phyloP scores from a whole-genome alignment of 257 asterid species.

The Apocynum venetum region DNA sequence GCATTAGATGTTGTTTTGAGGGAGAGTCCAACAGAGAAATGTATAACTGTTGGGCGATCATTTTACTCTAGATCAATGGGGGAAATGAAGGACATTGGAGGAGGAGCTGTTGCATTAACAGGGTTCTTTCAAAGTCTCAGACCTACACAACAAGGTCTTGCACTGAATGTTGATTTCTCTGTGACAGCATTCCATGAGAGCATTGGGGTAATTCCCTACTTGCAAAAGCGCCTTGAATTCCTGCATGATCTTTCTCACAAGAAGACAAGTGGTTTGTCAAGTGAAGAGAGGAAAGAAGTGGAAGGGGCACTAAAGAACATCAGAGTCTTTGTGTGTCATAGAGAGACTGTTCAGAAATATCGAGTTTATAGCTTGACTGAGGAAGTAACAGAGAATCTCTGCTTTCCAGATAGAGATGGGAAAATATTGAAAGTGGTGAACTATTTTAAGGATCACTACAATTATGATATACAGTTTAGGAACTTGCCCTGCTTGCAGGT shows the following conservation, averaged over 20 bases:
- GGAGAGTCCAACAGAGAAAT: conserved; percentile 64
- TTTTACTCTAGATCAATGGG: conserved; percentile 70
- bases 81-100: conserved; percentile 75
- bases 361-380: conserved; percentile 67
- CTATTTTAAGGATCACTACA: conserved; percentile 85
- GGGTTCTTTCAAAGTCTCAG: conserved; percentile 95
- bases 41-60: conserved; percentile 58
- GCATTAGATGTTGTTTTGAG: conserved; percentile 85
- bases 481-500: conserved; percentile 86
- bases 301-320: conserved; percentile 71
- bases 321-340: conserved; percentile 82
- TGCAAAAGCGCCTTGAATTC: conserved; percentile 63
- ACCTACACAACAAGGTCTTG: conserved; percentile 92
- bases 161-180: conserved; percentile 83
- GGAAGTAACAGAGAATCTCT: conserved; percentile 53
- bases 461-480: conserved; percentile 59
- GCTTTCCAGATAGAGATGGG: conserved; percentile 85
- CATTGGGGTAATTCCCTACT: conserved; percentile 74
- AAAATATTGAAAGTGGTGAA: conserved; percentile 40
- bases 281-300: conserved; percentile 65
- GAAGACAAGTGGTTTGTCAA: conserved; percentile 37
- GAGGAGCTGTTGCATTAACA: conserved; percentile 77
- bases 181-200: conserved; percentile 96
- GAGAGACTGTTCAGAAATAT: conserved; percentile 83
- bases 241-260: conserved; percentile 45